These are phyloP conservation scores for Naganishia cerealis DNA, from an alignment of 1,284 basidiomycete species.

Conservation along the genomic window DNA sequence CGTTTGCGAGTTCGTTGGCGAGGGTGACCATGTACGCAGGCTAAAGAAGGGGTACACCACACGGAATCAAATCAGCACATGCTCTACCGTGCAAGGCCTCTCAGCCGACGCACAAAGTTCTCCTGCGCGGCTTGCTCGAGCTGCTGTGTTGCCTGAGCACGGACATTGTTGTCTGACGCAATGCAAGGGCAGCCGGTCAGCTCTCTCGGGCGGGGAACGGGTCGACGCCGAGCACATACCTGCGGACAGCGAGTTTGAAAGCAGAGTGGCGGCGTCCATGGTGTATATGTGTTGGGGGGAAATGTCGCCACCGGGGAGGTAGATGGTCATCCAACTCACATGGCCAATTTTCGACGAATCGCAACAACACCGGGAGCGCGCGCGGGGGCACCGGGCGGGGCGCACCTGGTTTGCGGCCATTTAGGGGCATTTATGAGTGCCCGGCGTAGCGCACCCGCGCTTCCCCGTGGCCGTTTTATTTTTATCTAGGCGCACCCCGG, in stretches of 20 bases:
- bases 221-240: slow-evolving; percentile 60
- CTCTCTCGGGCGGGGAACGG: slow-evolving; percentile 28
- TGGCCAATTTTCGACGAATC: slow-evolving; percentile 1
- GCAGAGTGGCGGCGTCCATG: slow-evolving; percentile 86
- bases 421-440: too few species aligned
- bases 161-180: slow-evolving; percentile 70
- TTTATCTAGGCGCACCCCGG: background rate
- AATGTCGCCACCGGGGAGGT: background rate
- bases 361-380: background rate
- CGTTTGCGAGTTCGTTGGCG: slow-evolving; percentile 75
- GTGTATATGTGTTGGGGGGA: slow-evolving; percentile 42
- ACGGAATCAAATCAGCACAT: background rate
- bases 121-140: slow-evolving; percentile 78
- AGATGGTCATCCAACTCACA: background rate
- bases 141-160: slow-evolving; percentile 82
- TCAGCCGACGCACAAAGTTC: slow-evolving; percentile 68
- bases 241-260: slow-evolving; percentile 83
- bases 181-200: background rate
- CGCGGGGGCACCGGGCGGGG: too few species aligned
- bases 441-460: background rate
- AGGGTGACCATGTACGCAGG: slow-evolving; percentile 86
- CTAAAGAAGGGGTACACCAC: slow-evolving; percentile 53
- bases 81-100: slow-evolving; percentile 3
- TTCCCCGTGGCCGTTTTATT: background rate
- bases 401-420: too few species aligned